A percentile compares a stretch with the other conserved stretches of the same genome.
Conservation (phyloP, 106 monocot species). For the Dendrobium officinale region DNA sequence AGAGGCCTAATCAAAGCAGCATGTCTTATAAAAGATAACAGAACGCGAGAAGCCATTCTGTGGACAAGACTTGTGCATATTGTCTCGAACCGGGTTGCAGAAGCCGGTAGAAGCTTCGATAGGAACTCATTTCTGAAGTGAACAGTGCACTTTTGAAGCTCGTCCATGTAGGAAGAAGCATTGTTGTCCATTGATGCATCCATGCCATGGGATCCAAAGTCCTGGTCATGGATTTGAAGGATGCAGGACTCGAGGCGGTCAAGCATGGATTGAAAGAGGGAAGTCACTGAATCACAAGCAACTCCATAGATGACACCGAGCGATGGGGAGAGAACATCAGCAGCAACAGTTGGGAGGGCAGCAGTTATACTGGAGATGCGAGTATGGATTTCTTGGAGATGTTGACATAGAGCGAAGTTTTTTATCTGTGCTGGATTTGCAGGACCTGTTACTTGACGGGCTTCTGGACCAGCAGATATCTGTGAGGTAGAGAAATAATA, state of each 20-base stretch:
- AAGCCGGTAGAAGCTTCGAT: slow-evolving; percentile 57
- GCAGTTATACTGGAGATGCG: slow-evolving; percentile 36
- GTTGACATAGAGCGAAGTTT: slow-evolving; percentile 83
- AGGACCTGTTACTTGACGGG: slow-evolving; percentile 80
- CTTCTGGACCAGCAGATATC: slow-evolving; percentile 87
- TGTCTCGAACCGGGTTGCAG: slow-evolving; percentile 54
- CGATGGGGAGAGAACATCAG: slow-evolving; percentile 64
- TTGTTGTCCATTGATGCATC: slow-evolving; percentile 51
- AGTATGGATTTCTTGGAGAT: slow-evolving; percentile 78
- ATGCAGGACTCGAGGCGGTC: slow-evolving; percentile 72
- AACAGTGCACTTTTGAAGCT: slow-evolving; percentile 54
- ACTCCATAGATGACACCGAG: slow-evolving; percentile 69
- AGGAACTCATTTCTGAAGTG: slow-evolving; percentile 84
- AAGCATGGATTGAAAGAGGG: slow-evolving; percentile 88
- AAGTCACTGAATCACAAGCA: slow-evolving; percentile 71
- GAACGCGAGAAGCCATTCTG: slow-evolving; percentile 72
- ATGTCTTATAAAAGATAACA: slow-evolving; percentile 76
- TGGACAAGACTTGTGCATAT: slow-evolving; percentile 64
- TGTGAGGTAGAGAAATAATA: slow-evolving; percentile 8
- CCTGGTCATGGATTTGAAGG: slow-evolving; percentile 74
- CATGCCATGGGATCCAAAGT: slow-evolving; percentile 43
- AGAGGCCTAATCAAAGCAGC: slow-evolving; percentile 86
- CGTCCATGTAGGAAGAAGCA: slow-evolving; percentile 84
- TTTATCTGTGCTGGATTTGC: slow-evolving; percentile 75
- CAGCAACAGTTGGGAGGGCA: slow-evolving; percentile 46